Evolutionary conservation across 1,139 yeast genomes (phyloP), one percentile per base, ranked within the genome.

Genomic region (Debaryomyces subglobosus): DNA sequence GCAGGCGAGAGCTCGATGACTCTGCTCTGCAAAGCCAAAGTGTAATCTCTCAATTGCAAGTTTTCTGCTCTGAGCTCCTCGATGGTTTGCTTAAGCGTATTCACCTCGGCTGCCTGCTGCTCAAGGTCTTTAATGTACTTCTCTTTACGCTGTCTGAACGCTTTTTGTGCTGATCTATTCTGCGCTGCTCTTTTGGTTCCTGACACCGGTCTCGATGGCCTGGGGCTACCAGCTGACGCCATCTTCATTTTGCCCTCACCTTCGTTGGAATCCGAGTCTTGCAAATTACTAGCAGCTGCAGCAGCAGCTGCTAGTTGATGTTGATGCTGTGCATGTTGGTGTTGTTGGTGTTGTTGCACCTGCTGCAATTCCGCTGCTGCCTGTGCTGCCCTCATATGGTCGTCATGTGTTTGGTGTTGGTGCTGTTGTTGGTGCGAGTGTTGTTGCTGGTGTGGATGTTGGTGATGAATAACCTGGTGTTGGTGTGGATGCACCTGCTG

Each of bases 111-210:
- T 5, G 88, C 89, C 62, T 84, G 84, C 34, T 73, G 67, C 68
- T 90, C 96, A 52, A 90, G 74, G 44, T 89, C 92, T 65, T 84
- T 86, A 56, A 90, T 82, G 60, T 88, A 84, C 52, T 81, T 79
- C 57, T 89, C 96, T 63, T 87, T 85, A 49, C 96, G 77, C 61
- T 83, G 85, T 62, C 97, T 78, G 69, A 89, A 90, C 9, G 96
- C 96, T 57, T 89, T 81, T 67, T 90, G 97, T 1, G 97, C 96
- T 51, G 82, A 85, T 60, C 97, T 75, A 70, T 90, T 90, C 67
- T 90, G 97, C 15, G 86, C 89, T 1, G 97, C 96, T 55, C 97
- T 80, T 67, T 88, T 89, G 37, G 95, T 82, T 51, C 75, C 78
- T 12, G 85, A 78, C 36, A 86, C 70, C 6, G 79, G 79, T 53